Evolutionary conservation across 2,329 filamentous ascomycete genomes (phyloP), one percentile per base, ranked within the genome.

Genomic region (Diaporthe sp.): DNA sequence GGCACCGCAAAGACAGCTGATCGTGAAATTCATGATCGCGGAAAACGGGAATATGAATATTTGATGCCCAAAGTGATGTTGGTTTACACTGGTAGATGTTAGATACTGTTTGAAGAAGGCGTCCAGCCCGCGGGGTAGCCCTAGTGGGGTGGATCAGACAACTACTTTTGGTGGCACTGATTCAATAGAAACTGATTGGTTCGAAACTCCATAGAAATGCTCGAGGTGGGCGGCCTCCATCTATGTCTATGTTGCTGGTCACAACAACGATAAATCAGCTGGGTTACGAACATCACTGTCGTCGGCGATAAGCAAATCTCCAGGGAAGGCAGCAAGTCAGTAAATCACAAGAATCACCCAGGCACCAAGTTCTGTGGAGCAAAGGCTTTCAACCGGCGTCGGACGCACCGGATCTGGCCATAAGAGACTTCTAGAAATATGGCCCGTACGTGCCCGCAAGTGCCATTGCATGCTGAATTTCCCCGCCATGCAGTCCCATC

Each of bases 371-470:
- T 17, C n/a, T 53, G 31, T 17, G 44, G 22, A 46, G 42, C 6
- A 17, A 17, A 44, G 17, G 15, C 2, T 46, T 4, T 25, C 13
- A 34, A n/a, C n/a, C 19, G 22, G 5, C 34, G 61, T 28, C n/a
- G 49, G 44, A 2, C 37, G 37, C 44, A 37, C 51, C 22, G 22
- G 8, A 17, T 19, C 42, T 59, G 28, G 22, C 59, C 57, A n/a
- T 51, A 42, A 71, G 37, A 44, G n/a, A 37, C 67, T 57, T 70
- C 53, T 75, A 72, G 31, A 37, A 42, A 49, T 69, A 72, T 72
- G 37, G 19, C 15, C 22, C 49, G 28, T n/a, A 55, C 4, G 53
- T 61, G 51, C 51, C 68, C 49, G 9, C 9, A 69, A 42, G n/a
- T 28, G 49, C 17, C 44, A 46, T 37, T 17, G 28, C 53, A 19